Base-by-base conservation (phyloP, 331 rosid genomes). In the Ulmus americana region DNA sequence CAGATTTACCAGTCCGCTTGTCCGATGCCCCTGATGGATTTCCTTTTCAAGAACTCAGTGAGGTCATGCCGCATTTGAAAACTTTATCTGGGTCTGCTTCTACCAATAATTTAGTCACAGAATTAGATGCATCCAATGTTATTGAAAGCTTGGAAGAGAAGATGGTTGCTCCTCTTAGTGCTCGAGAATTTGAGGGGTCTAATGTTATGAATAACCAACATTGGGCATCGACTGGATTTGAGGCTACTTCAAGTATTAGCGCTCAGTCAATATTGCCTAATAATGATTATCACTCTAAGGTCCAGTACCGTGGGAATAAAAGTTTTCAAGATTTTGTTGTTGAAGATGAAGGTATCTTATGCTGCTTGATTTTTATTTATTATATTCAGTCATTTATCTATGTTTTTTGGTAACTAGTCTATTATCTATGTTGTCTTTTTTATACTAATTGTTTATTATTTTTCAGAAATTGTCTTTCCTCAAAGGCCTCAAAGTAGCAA, bases 21-120 rank as follows among this genome's bases (percentile, higher is more conserved):
- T 67, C 84, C 22, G 94, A 86, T 72, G 83, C 85, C 59, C 82
- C 87, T 5, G 85, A 81, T 48, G 83, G 82, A 35, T 74, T 74
- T 61, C 86, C 83, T 10, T 86, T 81, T 74, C 82, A 74, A 48
- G 89, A 86, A 75, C 94, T 86, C 22, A 87, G 89, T 48, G 79
- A 64, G 42, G 20, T 86, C 61, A 86, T 86, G 85, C 94, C 89
- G 69, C 83, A 83, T 70, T 69, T 86, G 48, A 83, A 63, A 78
- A 75, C 35, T 45, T 67, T 77, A 63, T 67, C 73, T 20, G 80
- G 79, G 38, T 63, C 72, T 14, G 77, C 48, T 47, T 74, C 82
- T 12, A 57, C 63, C 38, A 69, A 67, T 77, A 76, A 70, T 65
- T 58, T 64, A 76, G 70, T 61, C 68, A 61, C 71, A 65, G 69